A percentile compares a stretch with the other conserved stretches of the same genome.
Conservation (phyloP, 768 basidiomycete species). For the Rhodotorula taiwanensis region DNA sequence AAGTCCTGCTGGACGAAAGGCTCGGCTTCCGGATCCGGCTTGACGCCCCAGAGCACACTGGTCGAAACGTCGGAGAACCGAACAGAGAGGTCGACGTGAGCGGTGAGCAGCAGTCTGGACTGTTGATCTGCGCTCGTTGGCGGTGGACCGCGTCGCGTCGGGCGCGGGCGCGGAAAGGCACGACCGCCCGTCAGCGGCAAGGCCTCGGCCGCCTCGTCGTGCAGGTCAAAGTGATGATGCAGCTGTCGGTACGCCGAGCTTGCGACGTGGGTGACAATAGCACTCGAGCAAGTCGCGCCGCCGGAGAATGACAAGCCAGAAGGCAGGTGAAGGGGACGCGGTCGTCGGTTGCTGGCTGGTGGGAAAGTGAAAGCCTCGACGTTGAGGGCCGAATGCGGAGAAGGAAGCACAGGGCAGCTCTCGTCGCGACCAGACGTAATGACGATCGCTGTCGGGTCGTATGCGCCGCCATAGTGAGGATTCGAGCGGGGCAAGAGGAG, state of each 20-base stretch:
- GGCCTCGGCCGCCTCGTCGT: slow-evolving; percentile 1
- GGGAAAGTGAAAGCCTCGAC: slow-evolving; percentile 67
- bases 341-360: slow-evolving; percentile 49
- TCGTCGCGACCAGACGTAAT: slow-evolving; percentile 53
- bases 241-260: slow-evolving; percentile 20
- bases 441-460: slow-evolving; percentile 64
- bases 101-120: slow-evolving; percentile 62
- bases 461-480: slow-evolving; percentile 62
- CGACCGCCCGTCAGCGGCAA: slow-evolving; percentile 47
- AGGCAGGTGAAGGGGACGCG: slow-evolving; percentile 36
- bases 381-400: slow-evolving; percentile 49
- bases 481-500: slow-evolving; percentile 61
- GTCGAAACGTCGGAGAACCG: slow-evolving; percentile 70
- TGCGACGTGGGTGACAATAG: slow-evolving; percentile 6
- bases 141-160: slow-evolving; percentile 35
- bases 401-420: slow-evolving; percentile 38
- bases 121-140: slow-evolving; percentile 49
- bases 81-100: slow-evolving; percentile 58
- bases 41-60: slow-evolving; percentile 53
- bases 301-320: slow-evolving; percentile 32
- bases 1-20: slow-evolving; percentile 48
- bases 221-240: slow-evolving; percentile 23
- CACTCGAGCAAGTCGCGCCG: slow-evolving; percentile 14
- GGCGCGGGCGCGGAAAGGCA: slow-evolving; percentile 43
- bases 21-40: background rate